Evolutionary conservation across 2,329 filamentous ascomycete species (phyloP), one percentile per base, ranked within the genome.

Genomic region (Nemania sp.): DNA sequence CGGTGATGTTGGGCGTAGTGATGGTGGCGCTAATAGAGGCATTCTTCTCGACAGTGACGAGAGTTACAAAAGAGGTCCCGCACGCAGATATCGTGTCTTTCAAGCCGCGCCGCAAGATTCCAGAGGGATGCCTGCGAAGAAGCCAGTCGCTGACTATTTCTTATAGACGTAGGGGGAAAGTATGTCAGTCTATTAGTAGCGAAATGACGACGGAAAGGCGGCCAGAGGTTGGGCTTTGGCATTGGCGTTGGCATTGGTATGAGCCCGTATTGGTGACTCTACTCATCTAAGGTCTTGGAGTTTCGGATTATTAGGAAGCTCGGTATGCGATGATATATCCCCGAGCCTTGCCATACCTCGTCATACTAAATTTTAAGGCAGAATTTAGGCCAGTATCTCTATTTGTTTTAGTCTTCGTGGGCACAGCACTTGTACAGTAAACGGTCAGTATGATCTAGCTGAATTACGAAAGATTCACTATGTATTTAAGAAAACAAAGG

Each of bases 121-220:
- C 1, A 88, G 96, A 75, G 96, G 96, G 4, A 99, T 99, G 96
- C 96, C 96, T 67, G 96, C 96, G 2, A 99, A 99, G 87, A 98
- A 98, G 81, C 96, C 96, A 2, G 93, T 97, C 61, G 94, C 94
- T 15, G 95, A 98, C 82, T 99, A 98, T 84, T 99, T 99, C 80
- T 84, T 99, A 81, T 90, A 47, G 57, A 15, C 1, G 20, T 4
- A n/a, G 26, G 29, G 35, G 5, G 32, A 15, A 38, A 29, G n/a
- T 29, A 27, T 7, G 29, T 32, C 24, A 49, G 24, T 5, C 20
- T 6, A 35, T 15, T 20, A 8, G 47, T 20, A 18, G 15, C 15
- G 38, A 22, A 8, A 32, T 55, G 29, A 15, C n/a, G 6, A 20
- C 18, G 4, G 1, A 24, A 53, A 15, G 27, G 10, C 24, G 24